phyloP scores from a whole-genome alignment of 768 basidiomycete genomes.

The Multifurca ochricompacta region DNA sequence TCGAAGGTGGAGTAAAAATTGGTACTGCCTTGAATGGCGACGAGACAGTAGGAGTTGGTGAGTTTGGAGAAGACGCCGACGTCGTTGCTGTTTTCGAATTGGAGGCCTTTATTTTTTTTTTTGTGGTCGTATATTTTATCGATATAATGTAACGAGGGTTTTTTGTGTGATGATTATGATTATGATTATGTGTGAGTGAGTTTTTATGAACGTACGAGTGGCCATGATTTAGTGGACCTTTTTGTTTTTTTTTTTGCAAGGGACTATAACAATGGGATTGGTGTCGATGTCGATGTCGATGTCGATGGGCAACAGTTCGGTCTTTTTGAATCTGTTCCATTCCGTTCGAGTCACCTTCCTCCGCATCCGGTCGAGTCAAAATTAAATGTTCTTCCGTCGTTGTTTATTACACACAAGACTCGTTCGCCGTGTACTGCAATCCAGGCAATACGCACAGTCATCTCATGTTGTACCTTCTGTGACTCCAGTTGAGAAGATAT shows the following conservation, averaged over 20 bases:
- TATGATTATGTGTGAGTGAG: neutral
- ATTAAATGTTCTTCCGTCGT: neutral
- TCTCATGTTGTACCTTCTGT: neutral
- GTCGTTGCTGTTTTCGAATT: constrained; percentile 92
- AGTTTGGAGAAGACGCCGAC: constrained; percentile 96
- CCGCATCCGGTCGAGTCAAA: constrained; percentile 4
- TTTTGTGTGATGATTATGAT: neutral
- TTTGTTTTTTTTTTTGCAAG: too few species aligned
- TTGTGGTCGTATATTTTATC: too few species aligned
- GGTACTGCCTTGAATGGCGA: constrained; percentile 86
- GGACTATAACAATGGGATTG: too few species aligned
- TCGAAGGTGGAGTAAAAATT: constrained; percentile 99
- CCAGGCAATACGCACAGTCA: neutral
- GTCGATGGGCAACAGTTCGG: too few species aligned
- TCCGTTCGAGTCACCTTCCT: neutral
- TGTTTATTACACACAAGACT: neutral
- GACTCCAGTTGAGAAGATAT: constrained; percentile 48
- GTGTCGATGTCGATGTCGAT: too few species aligned
- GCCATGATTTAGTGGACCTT: too few species aligned
- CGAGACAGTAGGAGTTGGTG: constrained; percentile 96
- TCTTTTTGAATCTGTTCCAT: neutral
- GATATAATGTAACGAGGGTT: too few species aligned
- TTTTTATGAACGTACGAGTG: constrained; percentile 47
- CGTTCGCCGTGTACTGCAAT: neutral
- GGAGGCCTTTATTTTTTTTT: constrained; percentile 77